Evolutionary conservation across 2,329 filamentous ascomycete genomes (phyloP).

Genomic region (Neofusicoccum parvum): DNA sequence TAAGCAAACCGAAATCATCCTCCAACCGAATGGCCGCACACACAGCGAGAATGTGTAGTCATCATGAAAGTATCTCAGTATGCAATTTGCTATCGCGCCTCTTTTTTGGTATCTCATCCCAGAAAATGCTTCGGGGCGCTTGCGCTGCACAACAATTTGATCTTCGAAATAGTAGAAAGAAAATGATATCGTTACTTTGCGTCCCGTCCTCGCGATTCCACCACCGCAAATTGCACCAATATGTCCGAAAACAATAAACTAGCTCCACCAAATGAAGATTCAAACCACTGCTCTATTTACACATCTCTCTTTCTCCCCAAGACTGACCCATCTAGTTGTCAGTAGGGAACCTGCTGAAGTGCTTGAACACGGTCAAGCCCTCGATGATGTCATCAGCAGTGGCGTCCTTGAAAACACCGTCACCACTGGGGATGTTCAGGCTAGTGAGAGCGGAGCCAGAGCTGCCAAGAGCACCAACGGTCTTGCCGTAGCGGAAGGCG

Average conservation of each 20-base stretch:
- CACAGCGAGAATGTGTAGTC: no score
- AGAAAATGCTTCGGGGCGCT: no score
- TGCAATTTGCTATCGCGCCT: no score
- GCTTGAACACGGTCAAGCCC: slow-evolving; percentile 66
- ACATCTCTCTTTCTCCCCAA: background rate
- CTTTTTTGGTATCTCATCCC: no score
- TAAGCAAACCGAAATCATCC: no score
- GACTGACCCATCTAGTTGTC: slow-evolving; percentile 40
- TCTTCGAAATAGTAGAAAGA: background rate
- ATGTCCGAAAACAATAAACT: background rate
- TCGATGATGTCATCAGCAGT: slow-evolving; percentile 45
- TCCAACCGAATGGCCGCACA: no score
- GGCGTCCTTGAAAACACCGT: slow-evolving; percentile 36
- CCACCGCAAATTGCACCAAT: no score
- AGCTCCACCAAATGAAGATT: background rate
- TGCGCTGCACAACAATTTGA: no score
- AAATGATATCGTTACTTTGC: background rate
- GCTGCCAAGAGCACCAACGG: slow-evolving; percentile 62
- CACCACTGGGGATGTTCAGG: slow-evolving; percentile 47
- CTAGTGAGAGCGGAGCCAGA: slow-evolving; percentile 43
- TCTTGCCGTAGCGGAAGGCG: slow-evolving; percentile 70
- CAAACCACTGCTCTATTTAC: background rate
- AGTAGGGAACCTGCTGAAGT: slow-evolving; percentile 63
- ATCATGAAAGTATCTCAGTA: no score
- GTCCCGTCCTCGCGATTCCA: no score